Conservation (phyloP, 495 filamentous ascomycete species). For the Daldinia grandis region DNA sequence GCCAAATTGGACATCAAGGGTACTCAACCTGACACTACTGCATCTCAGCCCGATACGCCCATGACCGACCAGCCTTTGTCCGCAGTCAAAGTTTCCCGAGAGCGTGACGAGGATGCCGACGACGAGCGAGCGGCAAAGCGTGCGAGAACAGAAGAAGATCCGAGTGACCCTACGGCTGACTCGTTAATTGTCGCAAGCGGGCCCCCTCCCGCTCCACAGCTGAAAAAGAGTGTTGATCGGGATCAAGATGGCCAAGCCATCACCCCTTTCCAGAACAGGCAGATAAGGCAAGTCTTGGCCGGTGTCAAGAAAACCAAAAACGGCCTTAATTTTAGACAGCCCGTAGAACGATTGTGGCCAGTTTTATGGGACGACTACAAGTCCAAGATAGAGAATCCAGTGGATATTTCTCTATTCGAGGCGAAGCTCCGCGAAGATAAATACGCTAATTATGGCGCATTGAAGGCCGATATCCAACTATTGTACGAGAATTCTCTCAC, state of each 20-base stretch:
- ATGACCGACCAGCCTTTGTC: conserved; percentile 46
- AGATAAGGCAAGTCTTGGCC: conserved; percentile 62
- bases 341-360: conserved; percentile 69
- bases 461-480: conserved; percentile 74
- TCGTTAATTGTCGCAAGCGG: conserved; percentile 40
- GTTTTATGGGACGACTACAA: conserved; percentile 68
- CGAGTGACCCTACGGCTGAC: conserved; percentile 35
- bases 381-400: conserved; percentile 74
- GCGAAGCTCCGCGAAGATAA: conserved; percentile 70
- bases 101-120: conserved; percentile 73
- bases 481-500: conserved; percentile 76
- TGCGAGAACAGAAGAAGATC: conserved; percentile 67
- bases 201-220: conserved; percentile 4
- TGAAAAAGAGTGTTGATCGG: conserved; percentile 38
- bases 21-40: conserved; percentile 33
- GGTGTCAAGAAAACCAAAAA: conserved; percentile 84
- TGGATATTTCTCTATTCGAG: conserved; percentile 87
- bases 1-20: conserved; percentile 46
- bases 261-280: conserved; percentile 57
- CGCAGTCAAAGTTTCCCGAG: conserved; percentile 66
- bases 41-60: conserved; percentile 46
- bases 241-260: conserved; percentile 48
- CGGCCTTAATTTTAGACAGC: conserved; percentile 73
- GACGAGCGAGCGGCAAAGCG: conserved; percentile 84
- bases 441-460: conserved; percentile 73